Evolutionary conservation across 225 moss, liverwort and hornwort species (phyloP).

Genomic region (Polytrichum formosum): DNA sequence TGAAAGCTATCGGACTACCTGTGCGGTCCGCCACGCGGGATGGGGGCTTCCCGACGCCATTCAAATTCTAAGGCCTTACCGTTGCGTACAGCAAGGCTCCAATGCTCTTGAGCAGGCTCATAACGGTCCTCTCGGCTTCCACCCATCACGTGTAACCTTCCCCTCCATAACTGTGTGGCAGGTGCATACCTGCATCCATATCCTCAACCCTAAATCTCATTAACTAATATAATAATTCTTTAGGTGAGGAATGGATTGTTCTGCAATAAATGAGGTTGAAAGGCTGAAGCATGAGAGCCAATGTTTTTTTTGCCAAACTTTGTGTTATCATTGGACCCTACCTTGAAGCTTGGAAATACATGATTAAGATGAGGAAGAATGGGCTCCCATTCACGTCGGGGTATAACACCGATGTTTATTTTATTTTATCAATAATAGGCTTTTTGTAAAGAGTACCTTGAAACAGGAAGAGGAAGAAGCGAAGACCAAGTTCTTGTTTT

Average conservation of each 20-base stretch:
- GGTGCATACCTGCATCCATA: conserved; percentile 40
- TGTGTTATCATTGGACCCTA: no score
- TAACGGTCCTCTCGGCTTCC: conserved; percentile 54
- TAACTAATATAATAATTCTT: neutral
- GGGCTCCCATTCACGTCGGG: no score
- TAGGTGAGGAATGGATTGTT: no score
- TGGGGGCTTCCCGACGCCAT: conserved; percentile 43
- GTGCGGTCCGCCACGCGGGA: conserved; percentile 57
- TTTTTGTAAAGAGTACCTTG: conserved; percentile 22
- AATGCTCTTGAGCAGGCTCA: conserved; percentile 47
- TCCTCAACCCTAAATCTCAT: no score
- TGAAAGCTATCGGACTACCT: conserved; percentile 17
- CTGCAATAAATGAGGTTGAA: no score
- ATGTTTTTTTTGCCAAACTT: no score
- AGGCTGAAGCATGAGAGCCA: no score
- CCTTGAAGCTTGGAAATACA: no score
- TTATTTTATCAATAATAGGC: no score
- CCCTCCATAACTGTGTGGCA: conserved; percentile 51
- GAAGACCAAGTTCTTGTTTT: conserved; percentile 31
- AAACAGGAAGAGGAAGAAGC: conserved; percentile 40
- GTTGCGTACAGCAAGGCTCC: conserved; percentile 44
- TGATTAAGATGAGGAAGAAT: no score
- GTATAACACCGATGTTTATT: no score
- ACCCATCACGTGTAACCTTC: conserved; percentile 51
- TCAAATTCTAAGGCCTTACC: conserved; percentile 38